These are phyloP conservation scores for Coniochaeta sp. DNA, from an alignment of 2,329 filamentous ascomycete species.

Conservation along the genomic window DNA sequence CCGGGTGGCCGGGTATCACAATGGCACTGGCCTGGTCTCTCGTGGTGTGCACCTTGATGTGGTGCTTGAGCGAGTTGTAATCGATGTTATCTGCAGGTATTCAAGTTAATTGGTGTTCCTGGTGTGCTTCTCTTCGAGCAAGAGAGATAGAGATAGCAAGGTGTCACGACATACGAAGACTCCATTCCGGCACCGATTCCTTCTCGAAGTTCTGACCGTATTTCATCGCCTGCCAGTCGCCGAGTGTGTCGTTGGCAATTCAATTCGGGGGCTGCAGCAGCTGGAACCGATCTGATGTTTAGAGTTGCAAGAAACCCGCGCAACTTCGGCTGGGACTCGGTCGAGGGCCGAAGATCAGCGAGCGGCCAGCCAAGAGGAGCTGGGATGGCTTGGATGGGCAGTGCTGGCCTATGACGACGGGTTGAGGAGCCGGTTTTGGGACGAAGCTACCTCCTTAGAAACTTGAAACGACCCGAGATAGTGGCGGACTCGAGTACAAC, in stretches of 20 bases:
- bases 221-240: conserved; percentile 48
- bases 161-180: conserved; percentile 48
- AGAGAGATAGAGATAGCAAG: background rate
- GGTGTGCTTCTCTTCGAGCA: background rate
- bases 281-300: background rate
- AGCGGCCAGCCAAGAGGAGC: too few species aligned
- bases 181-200: conserved; percentile 78
- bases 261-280: background rate
- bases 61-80: conserved; percentile 78
- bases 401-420: background rate
- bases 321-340: background rate
- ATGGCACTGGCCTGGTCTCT: conserved; percentile 62
- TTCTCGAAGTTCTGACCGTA: conserved; percentile 67
- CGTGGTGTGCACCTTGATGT: conserved; percentile 75
- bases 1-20: conserved; percentile 65
- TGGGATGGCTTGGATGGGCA: too few species aligned
- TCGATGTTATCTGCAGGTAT: conserved; percentile 66
- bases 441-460: background rate
- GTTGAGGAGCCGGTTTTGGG: background rate
- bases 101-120: background rate
- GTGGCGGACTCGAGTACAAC: too few species aligned
- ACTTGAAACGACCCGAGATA: background rate
- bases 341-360: background rate
- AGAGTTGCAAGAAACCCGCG: background rate
- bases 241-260: background rate